Percentiles rank a stretch among this genome's conserved stretches.
Evolutionary conservation across 495 filamentous ascomycete species (phyloP).

Genomic region (Penicillium chermesinum): DNA sequence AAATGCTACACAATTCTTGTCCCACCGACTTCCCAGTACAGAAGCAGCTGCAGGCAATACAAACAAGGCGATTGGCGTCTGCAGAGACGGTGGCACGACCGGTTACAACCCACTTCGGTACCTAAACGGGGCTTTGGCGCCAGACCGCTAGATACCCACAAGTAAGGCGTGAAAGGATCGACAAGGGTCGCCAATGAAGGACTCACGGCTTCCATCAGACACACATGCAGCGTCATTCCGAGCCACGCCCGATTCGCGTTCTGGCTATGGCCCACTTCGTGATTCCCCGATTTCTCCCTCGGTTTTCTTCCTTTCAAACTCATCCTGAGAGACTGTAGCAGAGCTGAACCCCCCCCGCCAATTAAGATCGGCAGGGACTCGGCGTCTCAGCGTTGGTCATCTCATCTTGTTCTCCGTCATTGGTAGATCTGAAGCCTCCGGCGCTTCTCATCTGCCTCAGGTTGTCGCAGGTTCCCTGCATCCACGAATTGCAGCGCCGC

Average conservation of each 20-base stretch:
- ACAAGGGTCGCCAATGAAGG: slow-evolving; percentile 24
- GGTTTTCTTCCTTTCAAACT: neutral
- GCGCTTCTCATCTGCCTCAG: slow-evolving; percentile 30
- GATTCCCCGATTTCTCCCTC: slow-evolving; percentile 2
- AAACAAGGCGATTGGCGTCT: too few species aligned
- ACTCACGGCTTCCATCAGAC: slow-evolving; percentile 14
- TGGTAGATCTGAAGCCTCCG: slow-evolving; percentile 26
- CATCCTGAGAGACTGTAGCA: slow-evolving; percentile 1
- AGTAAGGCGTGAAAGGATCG: slow-evolving; percentile 22
- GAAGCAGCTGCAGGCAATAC: neutral
- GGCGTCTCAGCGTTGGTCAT: too few species aligned
- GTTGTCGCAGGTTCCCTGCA: slow-evolving; percentile 13
- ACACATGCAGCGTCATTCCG: slow-evolving; percentile 12
- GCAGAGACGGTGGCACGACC: slow-evolving; percentile 8
- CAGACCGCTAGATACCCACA: slow-evolving; percentile 24
- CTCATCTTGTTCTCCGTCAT: slow-evolving; percentile 16
- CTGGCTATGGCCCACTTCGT: slow-evolving; percentile 16
- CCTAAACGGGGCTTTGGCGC: slow-evolving; percentile 6
- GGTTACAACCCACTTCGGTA: slow-evolving; percentile 11
- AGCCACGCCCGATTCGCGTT: neutral
- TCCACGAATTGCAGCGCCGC: slow-evolving; percentile 22
- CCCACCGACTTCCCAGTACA: too few species aligned
- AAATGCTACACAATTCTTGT: too few species aligned
- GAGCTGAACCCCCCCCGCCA: neutral
- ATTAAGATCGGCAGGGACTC: slow-evolving; percentile 18